Evolutionary conservation across 257 asterid genomes (phyloP).

Genomic region (Rubia yunnanensis): DNA sequence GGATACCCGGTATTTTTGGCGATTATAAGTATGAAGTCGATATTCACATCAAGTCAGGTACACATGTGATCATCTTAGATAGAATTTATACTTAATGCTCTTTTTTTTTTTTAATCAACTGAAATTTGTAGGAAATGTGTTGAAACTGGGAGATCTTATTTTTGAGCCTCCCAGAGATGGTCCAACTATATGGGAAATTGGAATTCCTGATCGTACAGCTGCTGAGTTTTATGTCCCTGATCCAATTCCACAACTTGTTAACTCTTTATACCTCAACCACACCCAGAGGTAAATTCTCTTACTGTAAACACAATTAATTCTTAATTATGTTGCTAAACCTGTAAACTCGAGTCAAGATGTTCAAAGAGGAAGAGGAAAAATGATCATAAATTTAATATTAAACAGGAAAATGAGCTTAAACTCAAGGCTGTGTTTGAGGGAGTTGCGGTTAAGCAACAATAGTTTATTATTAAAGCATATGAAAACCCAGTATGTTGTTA

Average conservation of each 20-base stretch:
- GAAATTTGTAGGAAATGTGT: slow-evolving; percentile 13
- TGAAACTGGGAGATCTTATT: slow-evolving; percentile 11
- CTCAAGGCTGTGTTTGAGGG: no score
- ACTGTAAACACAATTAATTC: no score
- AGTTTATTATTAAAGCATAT: no score
- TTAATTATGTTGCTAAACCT: no score
- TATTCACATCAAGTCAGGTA: slow-evolving; percentile 34
- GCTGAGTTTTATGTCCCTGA: slow-evolving; percentile 28
- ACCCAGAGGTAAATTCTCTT: slow-evolving; percentile 7
- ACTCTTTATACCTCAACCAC: slow-evolving; percentile 10
- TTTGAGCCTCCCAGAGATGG: slow-evolving; percentile 30
- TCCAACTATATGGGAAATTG: slow-evolving; percentile 33
- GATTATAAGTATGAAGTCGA: slow-evolving; percentile 32
- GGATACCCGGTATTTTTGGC: slow-evolving; percentile 63
- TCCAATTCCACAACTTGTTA: slow-evolving; percentile 15
- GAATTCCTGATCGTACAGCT: slow-evolving; percentile 31
- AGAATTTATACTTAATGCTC: not conserved
- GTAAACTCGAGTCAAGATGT: no score
- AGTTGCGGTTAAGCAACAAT: no score
- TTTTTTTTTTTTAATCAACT: not conserved
- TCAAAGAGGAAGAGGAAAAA: no score
- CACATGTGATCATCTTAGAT: not conserved
- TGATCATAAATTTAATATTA: no score
- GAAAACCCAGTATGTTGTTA: no score
- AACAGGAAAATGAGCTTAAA: no score